Percentiles rank a stretch among this genome's conserved stretches.
These are phyloP conservation scores for Ogataea nakhonphanomensis DNA, from an alignment of 805 yeast genomes.

Conservation along the genomic window DNA sequence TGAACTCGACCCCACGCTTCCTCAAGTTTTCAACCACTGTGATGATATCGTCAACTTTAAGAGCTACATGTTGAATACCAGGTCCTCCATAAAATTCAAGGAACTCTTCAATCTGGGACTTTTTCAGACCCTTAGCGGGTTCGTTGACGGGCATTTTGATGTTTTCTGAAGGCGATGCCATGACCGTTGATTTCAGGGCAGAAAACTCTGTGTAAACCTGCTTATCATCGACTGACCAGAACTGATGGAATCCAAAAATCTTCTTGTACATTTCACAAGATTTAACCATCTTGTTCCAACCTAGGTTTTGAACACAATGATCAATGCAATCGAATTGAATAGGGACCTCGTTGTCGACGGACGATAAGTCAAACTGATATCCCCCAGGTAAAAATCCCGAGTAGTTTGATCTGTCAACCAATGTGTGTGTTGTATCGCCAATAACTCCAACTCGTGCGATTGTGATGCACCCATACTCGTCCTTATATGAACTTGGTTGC, in stretches of 20 bases:
- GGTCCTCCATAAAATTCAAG: slow-evolving; percentile 72
- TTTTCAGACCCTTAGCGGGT: slow-evolving; percentile 66
- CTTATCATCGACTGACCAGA: slow-evolving; percentile 82
- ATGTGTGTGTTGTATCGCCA: slow-evolving; percentile 70
- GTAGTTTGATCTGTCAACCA: slow-evolving; percentile 43
- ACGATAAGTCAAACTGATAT: slow-evolving; percentile 9
- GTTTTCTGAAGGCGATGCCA: slow-evolving; percentile 62
- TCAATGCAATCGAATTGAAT: slow-evolving; percentile 50
- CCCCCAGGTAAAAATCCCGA: slow-evolving; percentile 28
- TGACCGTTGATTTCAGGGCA: slow-evolving; percentile 69
- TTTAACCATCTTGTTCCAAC: slow-evolving; percentile 60
- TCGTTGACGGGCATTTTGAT: slow-evolving; percentile 84
- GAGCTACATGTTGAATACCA: slow-evolving; percentile 82
- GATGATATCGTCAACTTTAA: slow-evolving; percentile 60
- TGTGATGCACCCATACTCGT: slow-evolving; percentile 48
- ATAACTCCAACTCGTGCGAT: slow-evolving; percentile 50
- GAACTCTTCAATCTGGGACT: slow-evolving; percentile 81
- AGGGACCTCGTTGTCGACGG: background rate
- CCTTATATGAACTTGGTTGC: slow-evolving; percentile 31
- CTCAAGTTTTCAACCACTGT: slow-evolving; percentile 50
- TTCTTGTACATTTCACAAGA: slow-evolving; percentile 59
- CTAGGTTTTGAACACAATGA: slow-evolving; percentile 79
- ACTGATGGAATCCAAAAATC: slow-evolving; percentile 70
- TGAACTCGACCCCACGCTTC: slow-evolving; percentile 68
- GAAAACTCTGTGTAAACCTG: slow-evolving; percentile 69